Evolutionary conservation across 2,329 filamentous ascomycete species (phyloP).

Genomic region (Penicillium sp.): DNA sequence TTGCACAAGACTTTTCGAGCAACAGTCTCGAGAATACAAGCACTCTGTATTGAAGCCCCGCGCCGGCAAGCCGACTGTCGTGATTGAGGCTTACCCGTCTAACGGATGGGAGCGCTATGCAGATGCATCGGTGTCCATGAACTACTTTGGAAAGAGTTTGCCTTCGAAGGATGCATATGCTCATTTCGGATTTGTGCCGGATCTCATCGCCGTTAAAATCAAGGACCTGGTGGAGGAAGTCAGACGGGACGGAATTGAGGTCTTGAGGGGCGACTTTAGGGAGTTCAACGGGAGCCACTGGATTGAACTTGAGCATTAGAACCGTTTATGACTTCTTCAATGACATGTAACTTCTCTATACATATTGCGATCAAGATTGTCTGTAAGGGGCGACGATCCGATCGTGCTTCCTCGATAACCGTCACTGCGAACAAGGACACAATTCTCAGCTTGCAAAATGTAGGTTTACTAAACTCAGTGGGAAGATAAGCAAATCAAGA

Average conservation of each 20-base stretch:
- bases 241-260: conserved; percentile 7
- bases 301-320: not conserved
- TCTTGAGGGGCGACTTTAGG: conserved; percentile 13
- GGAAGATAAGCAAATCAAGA: too few relatives aligned
- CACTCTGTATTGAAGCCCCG: conserved; percentile 32
- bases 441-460: too few relatives aligned
- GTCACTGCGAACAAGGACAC: too few relatives aligned
- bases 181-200: conserved; percentile 18
- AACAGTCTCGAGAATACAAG: conserved; percentile 38
- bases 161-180: conserved; percentile 19
- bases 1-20: conserved; percentile 42
- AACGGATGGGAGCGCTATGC: conserved; percentile 46
- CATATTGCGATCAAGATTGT: too few relatives aligned
- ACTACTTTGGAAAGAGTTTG: conserved; percentile 35
- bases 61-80: conserved; percentile 32
- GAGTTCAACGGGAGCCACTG: conserved; percentile 7
- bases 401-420: too few relatives aligned
- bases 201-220: conserved; percentile 7
- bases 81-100: conserved; percentile 43
- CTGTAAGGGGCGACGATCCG: too few relatives aligned
- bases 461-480: too few relatives aligned
- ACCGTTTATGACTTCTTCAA: too few relatives aligned
- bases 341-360: too few relatives aligned
- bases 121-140: conserved; percentile 41
- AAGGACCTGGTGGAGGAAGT: conserved; percentile 13